Evolutionary conservation across 148 eudicot genomes (phyloP).

Genomic region (Silene conica): DNA sequence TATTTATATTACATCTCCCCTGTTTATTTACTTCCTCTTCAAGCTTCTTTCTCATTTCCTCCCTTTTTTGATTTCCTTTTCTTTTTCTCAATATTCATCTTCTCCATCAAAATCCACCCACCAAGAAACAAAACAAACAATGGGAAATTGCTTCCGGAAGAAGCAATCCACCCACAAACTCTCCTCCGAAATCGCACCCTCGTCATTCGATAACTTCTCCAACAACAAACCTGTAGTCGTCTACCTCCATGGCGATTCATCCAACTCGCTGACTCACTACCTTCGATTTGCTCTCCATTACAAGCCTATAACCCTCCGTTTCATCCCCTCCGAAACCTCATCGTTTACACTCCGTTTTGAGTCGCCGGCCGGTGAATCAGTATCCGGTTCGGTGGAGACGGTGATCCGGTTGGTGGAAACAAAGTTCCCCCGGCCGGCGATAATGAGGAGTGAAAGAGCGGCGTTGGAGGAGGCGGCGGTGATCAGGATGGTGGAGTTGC

Average conservation of each 20-base stretch:
- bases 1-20: background rate
- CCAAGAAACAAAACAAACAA: background rate
- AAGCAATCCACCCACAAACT: conserved; percentile 1
- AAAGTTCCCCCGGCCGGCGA: conserved; percentile 52
- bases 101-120: background rate
- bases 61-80: background rate
- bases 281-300: conserved; percentile 53
- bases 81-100: background rate
- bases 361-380: conserved; percentile 27
- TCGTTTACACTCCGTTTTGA: conserved; percentile 29
- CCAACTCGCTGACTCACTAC: conserved; percentile 37
- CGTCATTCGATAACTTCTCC: background rate
- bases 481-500: conserved; percentile 55
- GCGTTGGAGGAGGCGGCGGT: conserved; percentile 33
- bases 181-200: conserved; percentile 13
- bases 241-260: conserved; percentile 46
- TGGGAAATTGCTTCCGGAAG: conserved; percentile 26
- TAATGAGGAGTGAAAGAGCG: conserved; percentile 12
- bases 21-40: background rate
- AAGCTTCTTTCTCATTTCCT: background rate
- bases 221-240: conserved; percentile 24
- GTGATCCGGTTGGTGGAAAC: conserved; percentile 44
- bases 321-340: conserved; percentile 41
- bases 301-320: conserved; percentile 54
- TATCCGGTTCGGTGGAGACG: conserved; percentile 49